These are phyloP conservation scores for Globisporangium emineosum DNA, from an alignment of 352 stramenopile species.

Conservation along the genomic window DNA sequence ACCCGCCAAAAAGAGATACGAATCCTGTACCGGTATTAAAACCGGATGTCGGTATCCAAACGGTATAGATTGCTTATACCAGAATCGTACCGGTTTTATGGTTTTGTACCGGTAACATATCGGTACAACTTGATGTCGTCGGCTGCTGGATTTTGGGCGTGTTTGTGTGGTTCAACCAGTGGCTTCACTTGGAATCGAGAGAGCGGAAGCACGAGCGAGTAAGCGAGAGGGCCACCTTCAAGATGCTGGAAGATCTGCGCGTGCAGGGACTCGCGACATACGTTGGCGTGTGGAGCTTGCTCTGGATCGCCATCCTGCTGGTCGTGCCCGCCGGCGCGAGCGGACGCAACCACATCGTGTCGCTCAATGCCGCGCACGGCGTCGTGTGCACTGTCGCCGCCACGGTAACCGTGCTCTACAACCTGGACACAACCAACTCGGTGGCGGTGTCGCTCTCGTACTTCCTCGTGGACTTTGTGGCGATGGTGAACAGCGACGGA, in stretches of 20 bases:
- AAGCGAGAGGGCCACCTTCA: too few species aligned
- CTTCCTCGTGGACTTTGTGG: slow-evolving; percentile 68
- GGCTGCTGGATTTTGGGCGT: neutral
- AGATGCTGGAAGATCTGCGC: slow-evolving; percentile 25
- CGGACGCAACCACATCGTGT: slow-evolving; percentile 62
- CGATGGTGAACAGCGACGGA: slow-evolving; percentile 55
- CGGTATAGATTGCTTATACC: neutral
- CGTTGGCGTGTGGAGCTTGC: slow-evolving; percentile 37
- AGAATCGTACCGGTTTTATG: neutral
- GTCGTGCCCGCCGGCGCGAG: slow-evolving; percentile 33
- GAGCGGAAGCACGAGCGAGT: neutral
- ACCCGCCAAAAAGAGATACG: slow-evolving; percentile 11
- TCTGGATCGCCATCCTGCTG: slow-evolving; percentile 53
- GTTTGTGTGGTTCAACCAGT: too few species aligned
- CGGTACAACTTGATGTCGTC: neutral
- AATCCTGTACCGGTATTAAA: slow-evolving; percentile 9
- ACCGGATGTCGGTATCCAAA: neutral
- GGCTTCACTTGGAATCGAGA: slow-evolving; percentile 9
- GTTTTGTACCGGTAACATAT: neutral
- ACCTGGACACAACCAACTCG: slow-evolving; percentile 50
- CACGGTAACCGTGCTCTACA: slow-evolving; percentile 36
- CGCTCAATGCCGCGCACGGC: slow-evolving; percentile 65
- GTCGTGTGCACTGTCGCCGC: slow-evolving; percentile 56
- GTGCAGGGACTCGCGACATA: slow-evolving; percentile 29
- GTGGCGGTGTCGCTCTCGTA: slow-evolving; percentile 59